phyloP scores from a whole-genome alignment of 805 yeast genomes.

The Pichia rugopelliculosa region DNA sequence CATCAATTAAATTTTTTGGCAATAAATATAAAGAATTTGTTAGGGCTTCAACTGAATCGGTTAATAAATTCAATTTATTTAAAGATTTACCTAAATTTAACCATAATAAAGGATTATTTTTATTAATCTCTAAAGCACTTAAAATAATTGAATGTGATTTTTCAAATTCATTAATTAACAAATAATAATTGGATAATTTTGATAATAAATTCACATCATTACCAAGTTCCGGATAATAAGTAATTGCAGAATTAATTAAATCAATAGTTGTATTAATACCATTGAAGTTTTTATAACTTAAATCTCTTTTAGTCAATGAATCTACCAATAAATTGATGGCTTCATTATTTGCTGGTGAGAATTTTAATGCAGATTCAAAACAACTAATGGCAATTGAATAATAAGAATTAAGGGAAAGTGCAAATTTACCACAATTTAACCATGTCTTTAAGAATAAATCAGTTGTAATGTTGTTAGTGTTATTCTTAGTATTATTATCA shows the following conservation, averaged over 20 bases:
- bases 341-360: constrained; percentile 32
- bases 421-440: constrained; percentile 41
- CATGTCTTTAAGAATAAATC: constrained; percentile 28
- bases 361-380: constrained; percentile 36
- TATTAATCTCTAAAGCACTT: constrained; percentile 17
- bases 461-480: background rate
- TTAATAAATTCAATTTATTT: constrained; percentile 34
- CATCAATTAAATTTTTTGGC: constrained; percentile 28
- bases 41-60: constrained; percentile 42
- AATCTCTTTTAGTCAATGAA: constrained; percentile 16
- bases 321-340: constrained; percentile 40
- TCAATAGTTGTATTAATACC: constrained; percentile 31
- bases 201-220: constrained; percentile 36
- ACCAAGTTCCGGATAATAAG: constrained; percentile 31
- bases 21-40: constrained; percentile 37
- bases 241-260: constrained; percentile 33
- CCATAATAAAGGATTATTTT: constrained; percentile 37
- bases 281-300: background rate
- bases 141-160: constrained; percentile 37
- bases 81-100: constrained; percentile 43
- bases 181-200: constrained; percentile 47
- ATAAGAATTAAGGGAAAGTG: constrained; percentile 33
- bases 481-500: background rate
- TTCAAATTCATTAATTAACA: constrained; percentile 38
- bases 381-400: constrained; percentile 35